Conservation (phyloP, 1,284 basidiomycete genomes). For the Phellopilus nigrolimitatus region DNA sequence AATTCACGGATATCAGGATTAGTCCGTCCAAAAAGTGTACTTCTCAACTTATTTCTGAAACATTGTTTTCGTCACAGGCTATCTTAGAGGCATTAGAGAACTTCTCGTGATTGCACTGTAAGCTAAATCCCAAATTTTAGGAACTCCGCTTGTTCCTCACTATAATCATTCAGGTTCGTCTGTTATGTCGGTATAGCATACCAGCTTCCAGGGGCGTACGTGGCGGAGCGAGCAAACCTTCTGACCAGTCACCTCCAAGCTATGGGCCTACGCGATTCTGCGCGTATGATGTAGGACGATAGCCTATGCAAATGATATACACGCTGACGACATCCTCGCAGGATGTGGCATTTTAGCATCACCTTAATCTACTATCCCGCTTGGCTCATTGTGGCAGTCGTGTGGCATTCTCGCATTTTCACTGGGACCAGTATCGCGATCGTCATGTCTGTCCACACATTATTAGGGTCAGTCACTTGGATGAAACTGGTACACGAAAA, state of each 20-base stretch:
- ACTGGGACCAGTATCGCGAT: conserved; percentile 54
- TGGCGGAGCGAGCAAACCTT: conserved; percentile 54
- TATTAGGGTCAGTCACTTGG: conserved; percentile 44
- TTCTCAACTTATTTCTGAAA: background rate
- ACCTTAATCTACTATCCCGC: conserved; percentile 55
- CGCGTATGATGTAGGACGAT: conserved; percentile 50
- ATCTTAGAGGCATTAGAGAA: conserved; percentile 52
- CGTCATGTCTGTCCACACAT: conserved; percentile 58
- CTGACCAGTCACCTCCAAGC: conserved; percentile 66
- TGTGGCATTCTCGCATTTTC: conserved; percentile 67
- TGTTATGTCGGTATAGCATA: conserved; percentile 66
- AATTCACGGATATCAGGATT: conserved; percentile 47
- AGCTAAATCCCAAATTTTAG: conserved; percentile 22
- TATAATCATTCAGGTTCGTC: conserved; percentile 44
- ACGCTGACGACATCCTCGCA: conserved; percentile 25
- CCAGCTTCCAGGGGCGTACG: conserved; percentile 64
- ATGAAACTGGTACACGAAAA: too few relatives aligned
- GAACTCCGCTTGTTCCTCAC: background rate
- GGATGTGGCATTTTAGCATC: conserved; percentile 64
- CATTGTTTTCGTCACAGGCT: conserved; percentile 37
- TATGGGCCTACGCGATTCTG: conserved; percentile 67
- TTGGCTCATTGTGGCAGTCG: conserved; percentile 58
- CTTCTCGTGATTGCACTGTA: conserved; percentile 63
- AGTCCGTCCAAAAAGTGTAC: conserved; percentile 36
- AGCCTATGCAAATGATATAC: background rate